Evolutionary conservation across 2,329 filamentous ascomycete genomes (phyloP), one percentile per base, ranked within the genome.

Genomic region (Sarocladium brachiariae): DNA sequence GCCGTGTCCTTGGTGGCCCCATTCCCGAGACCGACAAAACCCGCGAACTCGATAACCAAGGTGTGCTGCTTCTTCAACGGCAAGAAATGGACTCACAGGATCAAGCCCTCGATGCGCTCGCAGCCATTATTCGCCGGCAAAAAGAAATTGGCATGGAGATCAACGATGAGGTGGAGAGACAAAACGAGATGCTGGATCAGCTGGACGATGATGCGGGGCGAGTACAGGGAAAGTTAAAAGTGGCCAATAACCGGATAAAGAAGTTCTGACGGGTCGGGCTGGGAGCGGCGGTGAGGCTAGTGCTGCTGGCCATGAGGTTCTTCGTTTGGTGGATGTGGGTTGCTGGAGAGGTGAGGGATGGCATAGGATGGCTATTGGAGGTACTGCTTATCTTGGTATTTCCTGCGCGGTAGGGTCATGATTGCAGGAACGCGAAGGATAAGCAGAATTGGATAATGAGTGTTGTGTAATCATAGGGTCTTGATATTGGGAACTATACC

Each of bases 121-220:
- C 79, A 2, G 81, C 80, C 56, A 83, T 89, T 45, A 83, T 92
- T 43, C 72, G 82, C 45, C 72, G 85, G 52, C 85, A 92, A 70
- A 84, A 80, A 61, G 84, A 90, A 66, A 87, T 92, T 78, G 87
- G 87, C 1, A 71, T 88, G 43, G 77, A 82, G 51, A 91, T 93
- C 60, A 78, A 87, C 55, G 78, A 83, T 47, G 88, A 92, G 70
- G 75, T 91, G 51, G 77, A 82, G 50, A 67, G 80, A 56, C 87
- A 92, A 70, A 86, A 81, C 50, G 76, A 81, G 63, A 80, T 89
- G 78, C 71, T 93, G 25, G 77, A 80, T 11, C 66, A 80, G 56
- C 63, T 90, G 54, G 83, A 85, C 55, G 72, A 81, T 51, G 85
- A 90, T 65, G 76, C 77, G 2, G 80, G 84, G 54, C 72, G 84